Evolutionary conservation across 2,329 filamentous ascomycete species (phyloP).

Genomic region (Colletotrichum gigasporum): DNA sequence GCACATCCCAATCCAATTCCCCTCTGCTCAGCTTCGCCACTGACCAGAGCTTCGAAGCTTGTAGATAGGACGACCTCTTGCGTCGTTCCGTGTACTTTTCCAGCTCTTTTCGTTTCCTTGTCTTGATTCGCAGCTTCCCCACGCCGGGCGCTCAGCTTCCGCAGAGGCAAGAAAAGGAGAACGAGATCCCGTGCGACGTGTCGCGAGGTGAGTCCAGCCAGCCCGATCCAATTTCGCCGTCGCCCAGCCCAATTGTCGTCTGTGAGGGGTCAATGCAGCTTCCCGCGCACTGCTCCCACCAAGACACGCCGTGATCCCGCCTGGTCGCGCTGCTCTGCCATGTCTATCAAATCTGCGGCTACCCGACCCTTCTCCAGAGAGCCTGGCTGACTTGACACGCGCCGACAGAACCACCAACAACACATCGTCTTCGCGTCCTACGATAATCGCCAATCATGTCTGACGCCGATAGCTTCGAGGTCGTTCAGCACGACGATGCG

Average conservation of each 20-base stretch:
- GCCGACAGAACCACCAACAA: conserved; percentile 12
- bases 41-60: conserved; percentile 17
- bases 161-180: conserved; percentile 18
- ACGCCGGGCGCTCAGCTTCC: neutral
- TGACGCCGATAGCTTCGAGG: conserved; percentile 57
- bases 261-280: conserved; percentile 12
- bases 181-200: conserved; percentile 9
- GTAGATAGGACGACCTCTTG: conserved; percentile 13
- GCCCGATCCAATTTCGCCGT: neutral
- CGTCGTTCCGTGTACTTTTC: conserved; percentile 15
- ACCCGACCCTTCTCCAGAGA: conserved; percentile 1
- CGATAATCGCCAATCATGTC: conserved; percentile 48
- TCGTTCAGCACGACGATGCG: conserved; percentile 54
- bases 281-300: neutral
- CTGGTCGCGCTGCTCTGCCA: neutral
- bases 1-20: neutral
- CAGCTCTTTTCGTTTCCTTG: neutral
- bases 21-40: conserved; percentile 20
- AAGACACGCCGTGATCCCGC: conserved; percentile 12
- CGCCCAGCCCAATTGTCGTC: conserved; percentile 6
- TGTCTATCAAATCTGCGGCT: conserved; percentile 21
- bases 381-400: conserved; percentile 14
- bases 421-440: conserved; percentile 8
- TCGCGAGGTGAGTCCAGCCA: conserved; percentile 22
- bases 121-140: neutral